These are phyloP conservation scores for Arthroderma sp. DNA, from an alignment of 2,329 filamentous ascomycete genomes.

Conservation along the genomic window DNA sequence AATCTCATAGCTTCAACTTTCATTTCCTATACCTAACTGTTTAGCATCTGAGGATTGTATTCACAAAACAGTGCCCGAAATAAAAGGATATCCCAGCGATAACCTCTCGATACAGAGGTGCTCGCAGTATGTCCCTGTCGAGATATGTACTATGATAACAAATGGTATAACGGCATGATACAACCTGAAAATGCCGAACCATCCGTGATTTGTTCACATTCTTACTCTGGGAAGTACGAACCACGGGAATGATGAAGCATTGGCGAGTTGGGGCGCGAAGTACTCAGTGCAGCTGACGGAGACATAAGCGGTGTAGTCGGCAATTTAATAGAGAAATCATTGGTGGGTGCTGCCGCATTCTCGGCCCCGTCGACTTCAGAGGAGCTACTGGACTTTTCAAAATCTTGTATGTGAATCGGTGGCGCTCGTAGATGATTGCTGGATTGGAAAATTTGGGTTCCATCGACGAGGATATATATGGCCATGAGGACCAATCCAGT, in stretches of 20 bases:
- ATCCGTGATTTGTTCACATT: not conserved
- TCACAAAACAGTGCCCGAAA: no score
- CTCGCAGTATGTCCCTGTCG: no score
- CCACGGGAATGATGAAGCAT: slow-evolving; percentile 27
- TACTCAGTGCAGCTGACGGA: slow-evolving; percentile 36
- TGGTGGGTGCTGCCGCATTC: slow-evolving; percentile 21
- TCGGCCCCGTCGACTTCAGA: slow-evolving; percentile 42
- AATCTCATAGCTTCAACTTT: no score
- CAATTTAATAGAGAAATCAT: slow-evolving; percentile 35
- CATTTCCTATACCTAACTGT: no score
- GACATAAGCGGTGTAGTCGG: slow-evolving; percentile 35
- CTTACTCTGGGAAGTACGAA: slow-evolving; percentile 25
- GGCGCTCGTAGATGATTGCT: slow-evolving; percentile 41
- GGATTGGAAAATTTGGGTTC: slow-evolving; percentile 3
- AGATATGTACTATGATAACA: no score
- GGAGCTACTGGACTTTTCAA: slow-evolving; percentile 47
- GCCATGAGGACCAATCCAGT: slow-evolving; percentile 65
- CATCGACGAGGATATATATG: slow-evolving; percentile 61
- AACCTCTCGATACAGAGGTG: no score
- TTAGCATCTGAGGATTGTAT: no score
- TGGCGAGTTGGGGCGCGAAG: slow-evolving; percentile 38
- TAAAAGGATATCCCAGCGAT: no score
- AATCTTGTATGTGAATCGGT: slow-evolving; percentile 49
- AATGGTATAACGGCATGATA: not conserved
- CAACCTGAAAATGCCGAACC: not conserved